phyloP scores from a whole-genome alignment of 805 yeast species.

The Barnettozyma californica region DNA sequence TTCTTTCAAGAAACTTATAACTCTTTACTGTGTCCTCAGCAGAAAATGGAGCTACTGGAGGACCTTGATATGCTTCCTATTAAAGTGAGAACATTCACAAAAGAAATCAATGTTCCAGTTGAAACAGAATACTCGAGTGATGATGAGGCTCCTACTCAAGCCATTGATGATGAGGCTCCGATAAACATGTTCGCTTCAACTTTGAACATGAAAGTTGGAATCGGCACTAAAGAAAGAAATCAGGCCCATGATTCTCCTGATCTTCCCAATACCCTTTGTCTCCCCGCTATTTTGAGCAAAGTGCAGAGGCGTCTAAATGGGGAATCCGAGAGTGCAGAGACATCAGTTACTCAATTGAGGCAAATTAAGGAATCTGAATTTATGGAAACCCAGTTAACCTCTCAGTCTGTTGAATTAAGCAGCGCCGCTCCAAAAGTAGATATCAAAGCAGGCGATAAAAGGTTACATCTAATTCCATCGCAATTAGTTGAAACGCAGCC shows the following conservation, averaged over 20 bases:
- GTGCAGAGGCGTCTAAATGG: slow-evolving; percentile 19
- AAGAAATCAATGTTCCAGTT: slow-evolving; percentile 10
- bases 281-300: slow-evolving; percentile 11
- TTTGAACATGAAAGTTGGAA: not conserved
- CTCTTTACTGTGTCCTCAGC: not conserved
- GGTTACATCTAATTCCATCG: not conserved
- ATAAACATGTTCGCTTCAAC: not conserved
- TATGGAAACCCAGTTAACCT: not conserved
- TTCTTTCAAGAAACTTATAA: not conserved
- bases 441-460: not conserved
- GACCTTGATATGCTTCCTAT: slow-evolving; percentile 13
- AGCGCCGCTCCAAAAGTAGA: not conserved
- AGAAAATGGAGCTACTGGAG: slow-evolving; percentile 20
- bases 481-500: not conserved
- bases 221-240: not conserved
- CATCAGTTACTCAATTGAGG: not conserved
- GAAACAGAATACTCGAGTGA: not conserved
- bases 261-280: slow-evolving; percentile 3
- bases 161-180: not conserved
- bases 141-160: slow-evolving; percentile 1
- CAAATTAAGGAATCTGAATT: not conserved
- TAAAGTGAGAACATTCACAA: slow-evolving; percentile 19
- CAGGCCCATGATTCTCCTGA: slow-evolving; percentile 1
- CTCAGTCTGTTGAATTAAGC: not conserved
- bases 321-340: slow-evolving; percentile 2